A percentile compares a stretch with the other conserved stretches of the same genome.
phyloP scores from a whole-genome alignment of 768 basidiomycete genomes.

The Candolleomyces aberdarensis region DNA sequence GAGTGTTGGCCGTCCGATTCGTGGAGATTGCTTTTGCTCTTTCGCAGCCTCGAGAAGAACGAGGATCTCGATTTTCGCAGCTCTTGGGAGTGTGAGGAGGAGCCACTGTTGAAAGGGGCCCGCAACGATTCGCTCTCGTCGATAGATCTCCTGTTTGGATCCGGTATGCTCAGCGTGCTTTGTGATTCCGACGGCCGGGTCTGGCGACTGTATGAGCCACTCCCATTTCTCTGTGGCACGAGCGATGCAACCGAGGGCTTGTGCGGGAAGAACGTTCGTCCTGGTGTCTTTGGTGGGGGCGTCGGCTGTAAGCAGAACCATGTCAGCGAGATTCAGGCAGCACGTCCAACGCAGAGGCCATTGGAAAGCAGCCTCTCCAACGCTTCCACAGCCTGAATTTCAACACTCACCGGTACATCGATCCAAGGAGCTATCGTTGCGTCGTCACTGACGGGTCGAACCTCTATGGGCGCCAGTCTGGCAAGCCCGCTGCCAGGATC shows the following conservation, averaged over 20 bases:
- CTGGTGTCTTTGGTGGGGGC: constrained; percentile 38
- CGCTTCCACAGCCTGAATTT: not conserved
- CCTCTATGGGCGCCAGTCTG: constrained; percentile 14
- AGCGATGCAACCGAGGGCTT: constrained; percentile 44
- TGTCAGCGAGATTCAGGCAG: not conserved
- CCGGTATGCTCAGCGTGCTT: constrained; percentile 28
- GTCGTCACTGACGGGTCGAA: constrained; percentile 18
- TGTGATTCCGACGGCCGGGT: constrained; percentile 35
- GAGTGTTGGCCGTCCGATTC: constrained; percentile 25
- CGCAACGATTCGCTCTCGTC: constrained; percentile 26
- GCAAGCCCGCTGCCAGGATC: constrained; percentile 23
- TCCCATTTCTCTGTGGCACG: constrained; percentile 28
- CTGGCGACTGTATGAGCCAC: constrained; percentile 27
- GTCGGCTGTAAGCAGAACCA: constrained; percentile 31
- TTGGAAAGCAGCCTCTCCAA: not conserved
- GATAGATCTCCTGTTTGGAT: constrained; percentile 28
- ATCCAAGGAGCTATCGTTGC: constrained; percentile 29
- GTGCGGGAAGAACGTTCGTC: constrained; percentile 33
- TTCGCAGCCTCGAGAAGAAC: constrained; percentile 36
- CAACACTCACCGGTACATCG: constrained; percentile 23
- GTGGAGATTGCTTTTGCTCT: constrained; percentile 32
- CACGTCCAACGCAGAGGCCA: no score
- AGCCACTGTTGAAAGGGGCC: constrained; percentile 22
- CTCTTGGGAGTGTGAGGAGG: constrained; percentile 28
- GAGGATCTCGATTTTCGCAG: constrained; percentile 50